Base-by-base conservation (phyloP, 306 rosid genomes). In the Prunus mongolica region DNA sequence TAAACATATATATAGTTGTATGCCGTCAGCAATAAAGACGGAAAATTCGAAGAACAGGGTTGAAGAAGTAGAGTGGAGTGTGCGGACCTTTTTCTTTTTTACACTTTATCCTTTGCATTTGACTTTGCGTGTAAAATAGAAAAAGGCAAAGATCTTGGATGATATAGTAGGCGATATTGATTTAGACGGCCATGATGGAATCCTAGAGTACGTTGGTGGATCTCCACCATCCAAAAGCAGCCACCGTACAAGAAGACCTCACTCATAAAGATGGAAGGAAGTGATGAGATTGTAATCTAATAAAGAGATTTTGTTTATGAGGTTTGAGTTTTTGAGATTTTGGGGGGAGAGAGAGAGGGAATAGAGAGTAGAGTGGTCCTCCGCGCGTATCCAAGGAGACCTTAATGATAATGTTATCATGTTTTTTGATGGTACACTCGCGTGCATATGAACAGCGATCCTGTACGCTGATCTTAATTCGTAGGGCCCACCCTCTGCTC, bases 391-490 rank as follows among this genome's bases (percentile, higher is more conserved):
- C 15, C 14, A 27, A 12, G 12, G 16, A 1, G 12, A 45, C 14
- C 65, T 68, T 77, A 86, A 87, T 91, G 84, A 89, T 91, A 83
- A 80, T 78, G 84, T 89, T 86, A 87, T 87, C 77, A 87, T 89
- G 79, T 77, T 80, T 81, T 67, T 16, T 65, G 38, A 14, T 27
- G 30, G 72, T 82, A 86, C 85, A 3, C 85, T 75, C 86, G 97
- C 97, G 92, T 91, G 97, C 92, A 65, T 11, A 22, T 87, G 81
- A 89, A 91, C 83, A 91, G 92, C 60, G 16, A 34, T 83, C 10
- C 3, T 80, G 78, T 76, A 55, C n/a, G 69, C 78, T 5, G 61
- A 55, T 76, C 65, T 73, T 74, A 57, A 77, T 76, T 46, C 62
- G 16, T 55, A 70, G 88, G 75, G 4, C 72, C 76, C 58, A 60